These are phyloP conservation scores for Aureobasidium vineae DNA, from an alignment of 2,329 filamentous ascomycete species.

Conservation along the genomic window DNA sequence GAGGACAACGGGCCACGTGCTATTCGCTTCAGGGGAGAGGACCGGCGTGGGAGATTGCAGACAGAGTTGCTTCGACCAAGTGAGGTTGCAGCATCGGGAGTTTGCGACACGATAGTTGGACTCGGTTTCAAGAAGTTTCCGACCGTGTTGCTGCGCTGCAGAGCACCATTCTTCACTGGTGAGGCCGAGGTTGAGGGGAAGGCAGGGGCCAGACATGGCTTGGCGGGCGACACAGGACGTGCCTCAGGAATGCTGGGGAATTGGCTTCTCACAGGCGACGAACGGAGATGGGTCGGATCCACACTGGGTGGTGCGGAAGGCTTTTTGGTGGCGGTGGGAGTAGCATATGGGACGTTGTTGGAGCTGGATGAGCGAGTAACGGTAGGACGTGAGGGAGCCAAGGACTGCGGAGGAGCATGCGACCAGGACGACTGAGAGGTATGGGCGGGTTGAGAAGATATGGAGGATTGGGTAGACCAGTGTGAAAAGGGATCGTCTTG, in stretches of 20 bases:
- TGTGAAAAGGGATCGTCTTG: constrained; percentile 11
- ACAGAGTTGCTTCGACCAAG: constrained; percentile 34
- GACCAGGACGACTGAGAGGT: background rate
- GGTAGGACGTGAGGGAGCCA: background rate
- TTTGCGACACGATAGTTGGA: constrained; percentile 29
- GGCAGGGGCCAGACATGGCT: constrained; percentile 9
- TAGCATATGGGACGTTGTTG: constrained; percentile 14
- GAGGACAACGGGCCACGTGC: constrained; percentile 42
- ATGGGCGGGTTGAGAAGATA: background rate
- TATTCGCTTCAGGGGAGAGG: constrained; percentile 49
- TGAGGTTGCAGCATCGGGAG: constrained; percentile 36
- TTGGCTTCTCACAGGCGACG: constrained; percentile 35
- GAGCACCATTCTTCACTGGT: constrained; percentile 21
- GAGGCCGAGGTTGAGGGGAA: constrained; percentile 5
- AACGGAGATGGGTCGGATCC: constrained; percentile 48
- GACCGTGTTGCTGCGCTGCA: constrained; percentile 50
- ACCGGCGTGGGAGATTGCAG: constrained; percentile 43
- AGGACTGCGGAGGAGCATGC: background rate
- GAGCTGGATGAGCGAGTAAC: constrained; percentile 33
- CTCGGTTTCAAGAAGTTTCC: constrained; percentile 34
- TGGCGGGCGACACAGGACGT: background rate
- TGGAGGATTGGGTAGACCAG: background rate
- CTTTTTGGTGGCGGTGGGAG: constrained; percentile 8
- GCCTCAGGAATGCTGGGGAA: constrained; percentile 20
- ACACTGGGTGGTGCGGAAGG: constrained; percentile 38